Evolutionary conservation across 2,329 filamentous ascomycete species (phyloP), one percentile per base, ranked within the genome.

Genomic region (Paracorniculantispora psalliotae): DNA sequence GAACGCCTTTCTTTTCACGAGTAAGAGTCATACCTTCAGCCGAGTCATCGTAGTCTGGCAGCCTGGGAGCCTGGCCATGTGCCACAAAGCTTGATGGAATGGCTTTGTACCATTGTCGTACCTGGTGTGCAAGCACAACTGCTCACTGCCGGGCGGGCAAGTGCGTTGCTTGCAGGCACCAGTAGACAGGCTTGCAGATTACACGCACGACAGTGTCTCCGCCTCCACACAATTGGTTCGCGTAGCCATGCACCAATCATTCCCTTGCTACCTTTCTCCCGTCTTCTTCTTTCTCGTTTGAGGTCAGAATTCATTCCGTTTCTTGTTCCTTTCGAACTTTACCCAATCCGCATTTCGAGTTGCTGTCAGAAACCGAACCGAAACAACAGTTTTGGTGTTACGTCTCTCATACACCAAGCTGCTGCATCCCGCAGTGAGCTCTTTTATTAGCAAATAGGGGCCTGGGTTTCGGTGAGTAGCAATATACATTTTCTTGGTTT

Each of bases 161-260:
- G 21, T 37, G 30, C 12, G 50, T 41, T 41, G 26, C n/a, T 39
- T 23, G 48, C 1, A 51, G 4, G 13, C 43, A n/a, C n/a, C n/a
- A n/a, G n/a, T n/a, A 48, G 17, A 41, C 10, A 50, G 55, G 37
- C 55, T 57, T 57, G 47, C 55, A 50, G 35, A 28, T 44, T 46
- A 25, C 33, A 25, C 26, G 52, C 52, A 43, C 52, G 33, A 49
- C 55, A 57, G 23, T 21, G 8, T 17, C 47, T 33, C 46, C 55
- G 55, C 55, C 46, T 57, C 46, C 47, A 51, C 47, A 51, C 55
- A 35, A 57, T 57, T 50, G 35, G 26, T 25, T n/a, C 10, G 5
- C 47, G 13, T 28, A n/a, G 19, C 28, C 53, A 21, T 35, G 30
- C 21, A 21, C 30, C 48, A 23, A 13, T 48, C 41, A n/a, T 43